These are phyloP conservation scores for Chondrus crispus DNA, from an alignment of 23 red algal species.

Conservation along the genomic window DNA sequence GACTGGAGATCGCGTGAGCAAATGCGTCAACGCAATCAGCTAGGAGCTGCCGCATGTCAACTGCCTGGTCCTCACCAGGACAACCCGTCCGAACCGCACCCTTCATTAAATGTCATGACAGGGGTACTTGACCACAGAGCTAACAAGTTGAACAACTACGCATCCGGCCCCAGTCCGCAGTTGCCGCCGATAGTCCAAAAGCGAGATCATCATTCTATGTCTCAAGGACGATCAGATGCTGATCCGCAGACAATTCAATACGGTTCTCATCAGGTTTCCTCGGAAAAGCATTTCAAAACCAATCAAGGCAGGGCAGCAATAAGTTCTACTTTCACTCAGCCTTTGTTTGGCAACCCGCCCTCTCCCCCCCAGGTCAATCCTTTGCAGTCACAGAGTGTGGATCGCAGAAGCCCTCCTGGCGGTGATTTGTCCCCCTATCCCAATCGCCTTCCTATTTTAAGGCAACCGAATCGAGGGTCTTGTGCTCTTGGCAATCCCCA, in stretches of 20 bases:
- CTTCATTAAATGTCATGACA: too few species aligned
- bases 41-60: neutral
- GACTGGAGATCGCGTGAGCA: constrained; percentile 7
- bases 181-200: neutral
- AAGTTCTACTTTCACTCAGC: neutral
- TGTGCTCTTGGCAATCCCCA: neutral
- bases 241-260: neutral
- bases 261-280: neutral
- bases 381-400: neutral
- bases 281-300: neutral
- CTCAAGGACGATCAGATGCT: neutral
- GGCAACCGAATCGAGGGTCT: too few species aligned
- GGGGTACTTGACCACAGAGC: too few species aligned
- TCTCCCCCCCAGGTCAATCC: neutral
- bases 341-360: neutral
- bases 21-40: neutral
- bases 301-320: neutral
- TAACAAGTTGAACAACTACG: too few species aligned
- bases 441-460: neutral
- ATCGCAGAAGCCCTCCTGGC: neutral
- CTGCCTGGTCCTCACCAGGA: too few species aligned
- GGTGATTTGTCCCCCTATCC: neutral
- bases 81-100: too few species aligned
- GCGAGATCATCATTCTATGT: neutral
- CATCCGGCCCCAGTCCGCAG: too few species aligned